Evolutionary conservation across 176 grass and related monocot genomes (phyloP).

Genomic region (Bromus sterilis): DNA sequence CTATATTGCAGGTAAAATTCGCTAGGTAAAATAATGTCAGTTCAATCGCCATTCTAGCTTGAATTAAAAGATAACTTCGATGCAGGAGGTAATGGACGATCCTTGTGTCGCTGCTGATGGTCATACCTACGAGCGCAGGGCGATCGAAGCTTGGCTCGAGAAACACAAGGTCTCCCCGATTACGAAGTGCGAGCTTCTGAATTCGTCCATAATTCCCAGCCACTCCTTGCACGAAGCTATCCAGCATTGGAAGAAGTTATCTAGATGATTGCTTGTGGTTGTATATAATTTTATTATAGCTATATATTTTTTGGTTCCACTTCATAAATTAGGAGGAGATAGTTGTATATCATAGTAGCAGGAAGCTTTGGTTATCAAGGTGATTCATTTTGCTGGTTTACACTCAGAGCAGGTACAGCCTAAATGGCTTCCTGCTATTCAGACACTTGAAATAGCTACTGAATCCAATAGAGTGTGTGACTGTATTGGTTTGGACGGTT

Average conservation of each 20-base stretch:
- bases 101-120: constrained; percentile 84
- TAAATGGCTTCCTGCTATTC: neutral
- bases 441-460: neutral
- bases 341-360: constrained; percentile 14
- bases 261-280: neutral
- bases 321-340: constrained; percentile 9
- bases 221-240: constrained; percentile 63
- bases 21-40: neutral
- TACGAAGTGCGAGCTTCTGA: constrained; percentile 42
- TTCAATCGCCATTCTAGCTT: neutral
- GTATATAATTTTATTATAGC: constrained; percentile 19
- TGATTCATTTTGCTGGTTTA: neutral
- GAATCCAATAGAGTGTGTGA: neutral
- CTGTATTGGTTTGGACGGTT: neutral
- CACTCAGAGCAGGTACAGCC: neutral
- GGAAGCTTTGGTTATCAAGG: neutral
- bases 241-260: constrained; percentile 66
- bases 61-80: neutral
- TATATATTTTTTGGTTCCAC: neutral
- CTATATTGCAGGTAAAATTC: constrained; percentile 65
- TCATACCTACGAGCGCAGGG: constrained; percentile 76
- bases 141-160: constrained; percentile 75
- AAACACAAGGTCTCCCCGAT: constrained; percentile 59
- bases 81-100: constrained; percentile 78
- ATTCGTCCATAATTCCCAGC: constrained; percentile 66